Base-by-base conservation (phyloP, 495 filamentous ascomycete genomes). In the Lasiosphaeris hirsuta region DNA sequence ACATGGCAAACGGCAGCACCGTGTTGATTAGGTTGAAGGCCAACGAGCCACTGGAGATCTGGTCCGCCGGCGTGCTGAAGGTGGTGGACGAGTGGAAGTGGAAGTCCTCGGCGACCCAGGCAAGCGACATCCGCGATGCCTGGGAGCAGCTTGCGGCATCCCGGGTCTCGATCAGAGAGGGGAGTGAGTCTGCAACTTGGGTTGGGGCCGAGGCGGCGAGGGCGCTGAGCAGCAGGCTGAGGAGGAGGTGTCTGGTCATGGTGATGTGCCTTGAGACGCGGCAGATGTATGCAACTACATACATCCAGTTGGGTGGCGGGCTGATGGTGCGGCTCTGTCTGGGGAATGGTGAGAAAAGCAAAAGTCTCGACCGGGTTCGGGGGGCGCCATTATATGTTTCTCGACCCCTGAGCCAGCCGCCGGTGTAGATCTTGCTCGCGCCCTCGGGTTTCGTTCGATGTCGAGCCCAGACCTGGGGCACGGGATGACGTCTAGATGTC, bases 11-110 rank as follows among this genome's bases (percentile, higher is more conserved):
- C 7, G 47, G 44, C 6, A 63, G 18, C 18, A 60, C 63, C 15
- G 44, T 18, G 58, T 63, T 66, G 42, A 19, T 60, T 4, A 66
- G 18, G 38, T 59, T 63, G 35, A 66, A 66, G 30, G 36, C 0
- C 6, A 63, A 43, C 30, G 7, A 49, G 34, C 49, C 63, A 23
- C 8, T n/a, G 55, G 15, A 43, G 49, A 58, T 37, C 13, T 30
- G 53, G 48, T 61, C 47, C 17, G 55, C 14, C 7, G 62, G 59
- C 0, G 44, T 58, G n/a, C 14, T 56, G 62, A 47, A 49, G 14
- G 43, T 45, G 40, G 56, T 1, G 13, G 30, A 46, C 13, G 54
- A 60, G 40, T 40, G 36, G 61, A 48, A 60, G 40, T 55, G 15
- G 54, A 65, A 60, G 54, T 46, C 13, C 42, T 17, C 7, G 8